Conservation (phyloP, 129 eudicot species). For the Mikania micrantha region DNA sequence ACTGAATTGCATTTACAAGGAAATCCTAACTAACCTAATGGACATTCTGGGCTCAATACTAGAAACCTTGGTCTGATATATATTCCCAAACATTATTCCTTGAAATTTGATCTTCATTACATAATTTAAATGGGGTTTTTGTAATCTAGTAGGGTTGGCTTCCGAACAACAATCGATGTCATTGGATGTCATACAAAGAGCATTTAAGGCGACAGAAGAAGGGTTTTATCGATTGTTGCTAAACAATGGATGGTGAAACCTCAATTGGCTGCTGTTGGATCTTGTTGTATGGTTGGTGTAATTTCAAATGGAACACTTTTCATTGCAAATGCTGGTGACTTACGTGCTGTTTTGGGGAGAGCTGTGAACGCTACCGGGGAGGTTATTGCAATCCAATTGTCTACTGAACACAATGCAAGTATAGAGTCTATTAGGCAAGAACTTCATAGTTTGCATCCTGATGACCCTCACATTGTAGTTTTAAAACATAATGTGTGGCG, state of each 20-base stretch:
- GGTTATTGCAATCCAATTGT: conserved; percentile 55
- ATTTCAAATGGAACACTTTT: conserved; percentile 50
- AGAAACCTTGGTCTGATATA: too few species aligned
- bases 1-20: too few species aligned
- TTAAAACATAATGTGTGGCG: conserved; percentile 36
- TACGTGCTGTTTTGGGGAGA: conserved; percentile 73
- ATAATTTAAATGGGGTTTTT: background rate
- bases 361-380: conserved; percentile 56
- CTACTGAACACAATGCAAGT: conserved; percentile 67
- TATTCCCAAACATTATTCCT: background rate
- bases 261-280: conserved; percentile 70
- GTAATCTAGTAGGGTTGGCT: conserved; percentile 40
- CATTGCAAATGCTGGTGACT: conserved; percentile 71
- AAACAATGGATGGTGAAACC: conserved; percentile 63
- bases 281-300: conserved; percentile 68
- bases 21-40: too few species aligned
- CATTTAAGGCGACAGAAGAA: conserved; percentile 68
- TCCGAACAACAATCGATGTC: conserved; percentile 64
- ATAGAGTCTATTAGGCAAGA: conserved; percentile 71
- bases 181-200: conserved; percentile 52
- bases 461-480: conserved; percentile 60
- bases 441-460: conserved; percentile 64
- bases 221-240: conserved; percentile 59
- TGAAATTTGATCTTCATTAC: background rate
- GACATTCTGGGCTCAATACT: too few species aligned